Evolutionary conservation across 2,329 filamentous ascomycete species (phyloP).

Genomic region (Aphanoascus verrucosus): DNA sequence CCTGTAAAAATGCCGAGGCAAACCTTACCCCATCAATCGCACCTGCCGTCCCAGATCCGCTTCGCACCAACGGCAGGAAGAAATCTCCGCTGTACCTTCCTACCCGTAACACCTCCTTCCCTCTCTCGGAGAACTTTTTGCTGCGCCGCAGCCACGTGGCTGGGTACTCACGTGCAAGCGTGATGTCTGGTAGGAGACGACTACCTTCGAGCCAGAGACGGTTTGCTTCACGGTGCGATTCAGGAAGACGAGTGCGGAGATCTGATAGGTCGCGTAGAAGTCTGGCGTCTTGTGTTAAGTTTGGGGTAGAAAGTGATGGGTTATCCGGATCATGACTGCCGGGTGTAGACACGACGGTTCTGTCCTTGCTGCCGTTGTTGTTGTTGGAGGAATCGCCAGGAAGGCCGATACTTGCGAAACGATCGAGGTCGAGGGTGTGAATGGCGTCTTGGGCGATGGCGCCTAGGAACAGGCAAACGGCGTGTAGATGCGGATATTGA

Average conservation of each 20-base stretch:
- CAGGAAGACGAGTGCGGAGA: slow-evolving; percentile 31
- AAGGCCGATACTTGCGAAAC: slow-evolving; percentile 33
- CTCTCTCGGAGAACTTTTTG: slow-evolving; percentile 29
- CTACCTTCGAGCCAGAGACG: slow-evolving; percentile 36
- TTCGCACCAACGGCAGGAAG: slow-evolving; percentile 33
- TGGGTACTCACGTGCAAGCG: slow-evolving; percentile 34
- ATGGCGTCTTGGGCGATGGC: slow-evolving; percentile 39
- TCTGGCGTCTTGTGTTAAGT: slow-evolving; percentile 29
- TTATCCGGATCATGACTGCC: slow-evolving; percentile 26
- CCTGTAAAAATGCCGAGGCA: slow-evolving; percentile 34
- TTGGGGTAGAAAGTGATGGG: slow-evolving; percentile 25
- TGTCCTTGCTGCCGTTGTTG: slow-evolving; percentile 29
- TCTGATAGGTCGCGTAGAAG: slow-evolving; percentile 31
- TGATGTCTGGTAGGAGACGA: slow-evolving; percentile 32
- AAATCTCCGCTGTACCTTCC: slow-evolving; percentile 31
- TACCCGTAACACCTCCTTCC: slow-evolving; percentile 26
- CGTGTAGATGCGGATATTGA: slow-evolving; percentile 33
- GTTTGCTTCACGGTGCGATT: slow-evolving; percentile 34
- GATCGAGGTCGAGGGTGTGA: slow-evolving; percentile 36
- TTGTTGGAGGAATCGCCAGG: slow-evolving; percentile 30
- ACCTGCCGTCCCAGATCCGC: slow-evolving; percentile 25
- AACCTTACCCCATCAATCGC: slow-evolving; percentile 39
- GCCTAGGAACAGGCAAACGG: slow-evolving; percentile 37
- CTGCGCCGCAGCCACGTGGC: slow-evolving; percentile 35
- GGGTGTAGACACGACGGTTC: slow-evolving; percentile 32